Base-by-base conservation (phyloP, 2,329 filamentous ascomycete species). In the Blastomyces gilchristii region DNA sequence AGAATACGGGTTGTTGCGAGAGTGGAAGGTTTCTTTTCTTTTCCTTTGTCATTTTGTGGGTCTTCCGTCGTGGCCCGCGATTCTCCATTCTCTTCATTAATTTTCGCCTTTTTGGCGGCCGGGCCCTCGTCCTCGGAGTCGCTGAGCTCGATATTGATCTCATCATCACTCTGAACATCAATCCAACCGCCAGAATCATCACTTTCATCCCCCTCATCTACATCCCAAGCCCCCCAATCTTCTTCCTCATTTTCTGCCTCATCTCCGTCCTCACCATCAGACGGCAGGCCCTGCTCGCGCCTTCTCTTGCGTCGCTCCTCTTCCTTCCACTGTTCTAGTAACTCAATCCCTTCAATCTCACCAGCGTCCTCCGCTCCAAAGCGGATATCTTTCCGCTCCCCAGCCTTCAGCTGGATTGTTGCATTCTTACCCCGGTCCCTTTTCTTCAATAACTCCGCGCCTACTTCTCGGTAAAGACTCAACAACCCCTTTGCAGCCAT, bases 401-500 rank as follows among this genome's bases (percentile, higher is more conserved):
- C 92, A 41, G 82, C 81, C 67, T 85, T 87, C 54, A 99, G 79
- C 18, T 87, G 87, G 73, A 99, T 92, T 0, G 90, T 86, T 14
- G 94, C 94, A 61, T 91, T 87, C 79, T 96, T 96, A 70, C 94
- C 94, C 69, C 94, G 85, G 73, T 97, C 94, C 71, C 89, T 86
- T 81, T 91, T 95, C 76, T 88, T 88, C 64, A 99, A 79, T 78
- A 97, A 84, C 68, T 96, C 90, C 0, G 94, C 90, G 45, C 88
- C 91, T 16, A 96, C 89, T 72, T 97, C 92, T 68, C 94, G 83
- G 79, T 96, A 99, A 6, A 99, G 81, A 31, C 90, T 91, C 52
- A 99, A 80, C 7, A 99, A 80, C 67, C 94, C 93, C 74, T 94
- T 93, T 16, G 93, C 91, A 8, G 94, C 94, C 94, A 99, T 97